Percentiles rank a stretch among this genome's conserved stretches.
Evolutionary conservation across 352 stramenopile species (phyloP).

Genomic region (Aphanomyces euteiches): DNA sequence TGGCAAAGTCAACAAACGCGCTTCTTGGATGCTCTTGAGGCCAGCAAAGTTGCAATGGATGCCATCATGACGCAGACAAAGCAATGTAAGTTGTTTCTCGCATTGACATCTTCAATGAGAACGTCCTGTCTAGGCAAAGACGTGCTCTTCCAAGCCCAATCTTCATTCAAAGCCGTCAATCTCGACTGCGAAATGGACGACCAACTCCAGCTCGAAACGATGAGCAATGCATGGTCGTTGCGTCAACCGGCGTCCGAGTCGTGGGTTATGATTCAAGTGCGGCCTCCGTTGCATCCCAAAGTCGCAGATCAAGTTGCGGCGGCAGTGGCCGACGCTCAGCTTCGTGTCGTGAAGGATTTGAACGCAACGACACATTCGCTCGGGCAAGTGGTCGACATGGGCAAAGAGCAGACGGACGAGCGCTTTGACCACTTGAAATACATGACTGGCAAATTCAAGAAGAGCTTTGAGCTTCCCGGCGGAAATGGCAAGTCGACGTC

Average conservation of each 20-base stretch:
- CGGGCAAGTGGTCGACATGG: background rate
- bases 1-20: constrained; percentile 1
- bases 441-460: background rate
- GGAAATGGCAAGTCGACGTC: background rate
- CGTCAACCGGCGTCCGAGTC: background rate
- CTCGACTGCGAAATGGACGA: background rate
- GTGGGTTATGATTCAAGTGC: background rate
- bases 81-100: background rate
- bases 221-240: constrained; percentile 12
- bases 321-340: background rate
- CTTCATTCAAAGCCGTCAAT: background rate
- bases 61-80: background rate
- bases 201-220: constrained; percentile 1
- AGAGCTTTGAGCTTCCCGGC: background rate
- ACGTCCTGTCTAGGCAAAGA: background rate
- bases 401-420: background rate
- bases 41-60: background rate
- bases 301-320: background rate
- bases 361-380: background rate
- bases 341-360: background rate
- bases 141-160: background rate
- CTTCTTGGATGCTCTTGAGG: background rate
- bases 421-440: background rate
- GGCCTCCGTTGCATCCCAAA: background rate
- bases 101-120: background rate